phyloP scores from a whole-genome alignment of 2,329 filamentous ascomycete genomes.

The Parastagonospora nodorum region DNA sequence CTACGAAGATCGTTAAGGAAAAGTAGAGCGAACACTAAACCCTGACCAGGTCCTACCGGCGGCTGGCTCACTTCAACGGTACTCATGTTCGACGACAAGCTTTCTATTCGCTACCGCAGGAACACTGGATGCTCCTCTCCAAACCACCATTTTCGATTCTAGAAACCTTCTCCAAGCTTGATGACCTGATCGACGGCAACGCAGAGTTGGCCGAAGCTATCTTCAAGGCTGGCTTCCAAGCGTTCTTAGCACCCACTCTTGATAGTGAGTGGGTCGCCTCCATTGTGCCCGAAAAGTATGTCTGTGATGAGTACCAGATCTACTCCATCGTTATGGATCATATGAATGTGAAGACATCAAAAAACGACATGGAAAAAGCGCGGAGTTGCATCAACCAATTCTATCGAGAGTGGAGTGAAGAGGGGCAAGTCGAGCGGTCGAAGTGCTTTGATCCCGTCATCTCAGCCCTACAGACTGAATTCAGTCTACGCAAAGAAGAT shows the following conservation, averaged over 20 bases:
- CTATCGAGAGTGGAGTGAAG: conserved; percentile 90
- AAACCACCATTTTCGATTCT: conserved; percentile 82
- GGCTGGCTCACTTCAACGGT: conserved; percentile 83
- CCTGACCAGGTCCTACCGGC: conserved; percentile 74
- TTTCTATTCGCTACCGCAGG: conserved; percentile 86
- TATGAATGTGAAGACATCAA: conserved; percentile 73
- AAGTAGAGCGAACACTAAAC: not conserved
- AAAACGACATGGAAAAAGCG: conserved; percentile 84
- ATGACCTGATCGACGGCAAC: conserved; percentile 88
- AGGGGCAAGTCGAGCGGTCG: conserved; percentile 74
- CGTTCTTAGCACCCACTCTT: conserved; percentile 38
- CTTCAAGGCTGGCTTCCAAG: conserved; percentile 55
- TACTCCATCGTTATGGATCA: conserved; percentile 59
- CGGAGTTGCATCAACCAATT: conserved; percentile 91
- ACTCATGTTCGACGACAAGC: conserved; percentile 89
- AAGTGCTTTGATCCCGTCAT: conserved; percentile 79
- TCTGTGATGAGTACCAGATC: conserved; percentile 33
- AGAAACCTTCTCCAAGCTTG: conserved; percentile 76
- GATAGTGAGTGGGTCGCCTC: conserved; percentile 41
- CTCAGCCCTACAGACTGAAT: conserved; percentile 61
- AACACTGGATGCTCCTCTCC: conserved; percentile 83
- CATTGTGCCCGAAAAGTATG: conserved; percentile 36
- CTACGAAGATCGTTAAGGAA: not conserved
- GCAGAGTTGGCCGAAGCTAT: conserved; percentile 82
- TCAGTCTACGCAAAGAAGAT: conserved; percentile 28